These are phyloP conservation scores for Boletus coccyginus DNA, from an alignment of 768 basidiomycete species.

Conservation along the genomic window DNA sequence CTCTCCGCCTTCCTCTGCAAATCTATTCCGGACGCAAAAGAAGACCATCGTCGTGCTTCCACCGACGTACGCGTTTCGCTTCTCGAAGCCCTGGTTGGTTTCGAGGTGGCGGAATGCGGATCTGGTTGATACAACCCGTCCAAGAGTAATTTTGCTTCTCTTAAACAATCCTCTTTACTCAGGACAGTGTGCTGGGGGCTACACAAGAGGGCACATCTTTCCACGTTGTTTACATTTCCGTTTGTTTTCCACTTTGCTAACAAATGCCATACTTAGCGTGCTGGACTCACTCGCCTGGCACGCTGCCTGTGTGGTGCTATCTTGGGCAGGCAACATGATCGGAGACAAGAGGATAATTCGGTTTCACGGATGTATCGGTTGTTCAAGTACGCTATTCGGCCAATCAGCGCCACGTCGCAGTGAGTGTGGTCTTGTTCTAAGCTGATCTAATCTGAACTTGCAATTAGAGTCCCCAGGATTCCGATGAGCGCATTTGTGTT, in stretches of 20 bases:
- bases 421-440: slow-evolving; percentile 40
- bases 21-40: slow-evolving; percentile 68
- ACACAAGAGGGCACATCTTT: slow-evolving; percentile 77
- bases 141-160: slow-evolving; percentile 62
- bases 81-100: slow-evolving; percentile 64
- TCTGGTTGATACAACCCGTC: slow-evolving; percentile 95
- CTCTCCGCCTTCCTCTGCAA: neutral
- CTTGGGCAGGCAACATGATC: slow-evolving; percentile 66
- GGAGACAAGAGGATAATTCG: slow-evolving; percentile 31
- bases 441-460: neutral
- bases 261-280: slow-evolving; percentile 37
- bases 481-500: slow-evolving; percentile 88
- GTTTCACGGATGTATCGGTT: slow-evolving; percentile 57
- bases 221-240: neutral
- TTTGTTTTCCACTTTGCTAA: slow-evolving; percentile 21
- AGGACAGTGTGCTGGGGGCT: slow-evolving; percentile 81
- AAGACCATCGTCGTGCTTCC: slow-evolving; percentile 81
- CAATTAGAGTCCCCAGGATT: slow-evolving; percentile 35
- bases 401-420: slow-evolving; percentile 59
- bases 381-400: slow-evolving; percentile 81
- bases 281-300: slow-evolving; percentile 61
- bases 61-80: slow-evolving; percentile 48
- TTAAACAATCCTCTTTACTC: slow-evolving; percentile 84
- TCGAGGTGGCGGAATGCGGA: slow-evolving; percentile 21
- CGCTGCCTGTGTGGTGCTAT: slow-evolving; percentile 84